These are phyloP conservation scores for Alternaria gansuensis DNA, from an alignment of 2,329 filamentous ascomycete genomes.

Conservation along the genomic window DNA sequence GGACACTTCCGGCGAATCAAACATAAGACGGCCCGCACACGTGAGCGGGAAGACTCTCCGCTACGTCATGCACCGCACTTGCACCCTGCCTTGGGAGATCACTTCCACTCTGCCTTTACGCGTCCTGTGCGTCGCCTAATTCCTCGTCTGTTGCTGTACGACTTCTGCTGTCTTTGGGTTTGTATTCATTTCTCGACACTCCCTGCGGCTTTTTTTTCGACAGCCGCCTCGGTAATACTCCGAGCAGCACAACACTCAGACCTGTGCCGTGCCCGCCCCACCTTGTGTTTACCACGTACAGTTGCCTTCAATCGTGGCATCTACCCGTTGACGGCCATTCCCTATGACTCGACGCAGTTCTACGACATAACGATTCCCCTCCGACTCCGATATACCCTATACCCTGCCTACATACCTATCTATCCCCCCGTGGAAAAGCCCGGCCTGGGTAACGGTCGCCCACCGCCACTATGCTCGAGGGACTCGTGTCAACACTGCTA, in stretches of 20 bases:
- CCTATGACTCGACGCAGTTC: constrained; percentile 47
- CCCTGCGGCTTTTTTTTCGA: constrained; percentile 25
- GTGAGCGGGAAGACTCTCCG: constrained; percentile 34
- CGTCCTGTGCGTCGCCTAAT: constrained; percentile 35
- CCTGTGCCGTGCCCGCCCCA: constrained; percentile 29
- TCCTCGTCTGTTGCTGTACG: constrained; percentile 24
- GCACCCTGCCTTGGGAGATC: constrained; percentile 50
- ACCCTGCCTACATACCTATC: constrained; percentile 18
- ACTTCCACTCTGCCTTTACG: constrained; percentile 31
- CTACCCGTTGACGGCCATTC: constrained; percentile 30
- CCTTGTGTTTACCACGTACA: constrained; percentile 39
- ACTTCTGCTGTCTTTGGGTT: constrained; percentile 27
- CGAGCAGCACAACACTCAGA: constrained; percentile 32
- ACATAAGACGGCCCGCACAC: constrained; percentile 35
- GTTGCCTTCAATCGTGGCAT: constrained; percentile 33
- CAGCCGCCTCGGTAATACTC: constrained; percentile 26
- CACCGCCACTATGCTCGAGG: constrained; percentile 84
- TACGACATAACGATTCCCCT: constrained; percentile 42
- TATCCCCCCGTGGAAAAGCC: constrained; percentile 50
- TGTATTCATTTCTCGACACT: constrained; percentile 35
- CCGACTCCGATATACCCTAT: constrained; percentile 32
- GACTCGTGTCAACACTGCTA: constrained; percentile 93
- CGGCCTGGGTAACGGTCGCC: constrained; percentile 77
- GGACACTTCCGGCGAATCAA: constrained; percentile 36
- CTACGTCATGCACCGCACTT: constrained; percentile 50